Evolutionary conservation across 2,329 filamentous ascomycete species (phyloP).

Genomic region (Epichloe brachyelytri): DNA sequence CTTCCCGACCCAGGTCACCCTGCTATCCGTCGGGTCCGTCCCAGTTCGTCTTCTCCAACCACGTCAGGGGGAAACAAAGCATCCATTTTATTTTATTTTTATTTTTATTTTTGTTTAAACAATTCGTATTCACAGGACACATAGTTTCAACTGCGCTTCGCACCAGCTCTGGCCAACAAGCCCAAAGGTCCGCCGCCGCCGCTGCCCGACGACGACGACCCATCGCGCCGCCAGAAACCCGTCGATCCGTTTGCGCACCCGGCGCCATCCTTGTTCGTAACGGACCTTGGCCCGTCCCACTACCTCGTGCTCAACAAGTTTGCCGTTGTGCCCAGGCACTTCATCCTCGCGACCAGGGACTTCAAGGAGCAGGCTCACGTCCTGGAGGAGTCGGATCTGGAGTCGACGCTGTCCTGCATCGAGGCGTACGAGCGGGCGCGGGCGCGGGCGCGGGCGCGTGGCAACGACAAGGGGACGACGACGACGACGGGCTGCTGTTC

Average conservation of each 20-base stretch:
- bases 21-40: constrained; percentile 30
- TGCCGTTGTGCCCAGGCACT: constrained; percentile 56
- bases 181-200: constrained; percentile 34
- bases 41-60: constrained; percentile 23
- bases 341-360: constrained; percentile 54
- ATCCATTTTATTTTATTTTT: no score
- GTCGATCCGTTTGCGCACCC: constrained; percentile 56
- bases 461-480: neutral
- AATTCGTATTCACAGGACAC: neutral
- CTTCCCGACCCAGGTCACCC: constrained; percentile 39
- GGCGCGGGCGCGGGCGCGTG: constrained; percentile 2
- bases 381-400: constrained; percentile 47
- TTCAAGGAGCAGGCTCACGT: constrained; percentile 53
- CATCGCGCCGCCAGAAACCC: constrained; percentile 21
- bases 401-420: constrained; percentile 48
- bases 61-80: neutral
- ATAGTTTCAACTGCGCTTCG: constrained; percentile 63
- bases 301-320: constrained; percentile 64
- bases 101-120: no score
- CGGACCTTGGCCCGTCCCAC: constrained; percentile 40
- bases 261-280: constrained; percentile 36
- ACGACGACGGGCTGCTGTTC: constrained; percentile 36
- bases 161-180: constrained; percentile 54
- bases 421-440: constrained; percentile 33
- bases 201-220: constrained; percentile 9